A percentile compares a stretch with the other conserved stretches of the same genome.
Evolutionary conservation across 1,284 basidiomycete species (phyloP).

Genomic region (Microbotryum lychnidis-dioicae): DNA sequence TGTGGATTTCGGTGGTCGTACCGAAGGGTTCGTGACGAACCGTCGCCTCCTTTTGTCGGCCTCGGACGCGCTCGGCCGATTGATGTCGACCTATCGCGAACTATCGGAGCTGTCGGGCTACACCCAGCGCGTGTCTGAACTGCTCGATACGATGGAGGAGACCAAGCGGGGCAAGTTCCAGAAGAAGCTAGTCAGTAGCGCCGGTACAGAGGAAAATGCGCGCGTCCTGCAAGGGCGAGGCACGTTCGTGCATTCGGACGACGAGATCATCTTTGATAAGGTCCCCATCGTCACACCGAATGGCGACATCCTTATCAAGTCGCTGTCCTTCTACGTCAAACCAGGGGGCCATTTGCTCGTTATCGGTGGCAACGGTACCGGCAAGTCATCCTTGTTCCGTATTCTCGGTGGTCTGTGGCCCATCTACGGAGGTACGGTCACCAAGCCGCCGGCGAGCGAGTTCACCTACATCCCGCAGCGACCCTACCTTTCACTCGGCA

Average conservation of each 20-base stretch:
- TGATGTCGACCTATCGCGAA: constrained; percentile 87
- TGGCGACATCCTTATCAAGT: constrained; percentile 73
- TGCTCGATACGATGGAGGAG: constrained; percentile 87
- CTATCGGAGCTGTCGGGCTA: constrained; percentile 92
- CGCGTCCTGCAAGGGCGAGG: constrained; percentile 69
- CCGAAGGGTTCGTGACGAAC: constrained; percentile 79
- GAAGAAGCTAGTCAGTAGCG: constrained; percentile 72
- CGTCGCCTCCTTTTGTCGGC: constrained; percentile 68
- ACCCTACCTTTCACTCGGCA: constrained; percentile 87
- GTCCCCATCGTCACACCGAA: constrained; percentile 96
- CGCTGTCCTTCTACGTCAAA: constrained; percentile 78
- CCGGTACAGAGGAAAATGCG: constrained; percentile 63
- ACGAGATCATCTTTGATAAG: constrained; percentile 77
- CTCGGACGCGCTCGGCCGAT: constrained; percentile 52
- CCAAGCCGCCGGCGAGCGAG: constrained; percentile 78
- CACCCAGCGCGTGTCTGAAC: constrained; percentile 78
- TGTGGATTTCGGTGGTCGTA: constrained; percentile 68
- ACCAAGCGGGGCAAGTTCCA: constrained; percentile 76
- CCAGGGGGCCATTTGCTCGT: constrained; percentile 71
- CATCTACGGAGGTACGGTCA: constrained; percentile 85
- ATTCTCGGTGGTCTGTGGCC: constrained; percentile 97
- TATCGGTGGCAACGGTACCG: constrained; percentile 64
- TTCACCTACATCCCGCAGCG: constrained; percentile 95
- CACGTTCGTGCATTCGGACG: constrained; percentile 65
- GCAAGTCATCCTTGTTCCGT: constrained; percentile 86